phyloP scores from a whole-genome alignment of 1,139 yeast genomes.

The Geotrichum bryndzae region DNA sequence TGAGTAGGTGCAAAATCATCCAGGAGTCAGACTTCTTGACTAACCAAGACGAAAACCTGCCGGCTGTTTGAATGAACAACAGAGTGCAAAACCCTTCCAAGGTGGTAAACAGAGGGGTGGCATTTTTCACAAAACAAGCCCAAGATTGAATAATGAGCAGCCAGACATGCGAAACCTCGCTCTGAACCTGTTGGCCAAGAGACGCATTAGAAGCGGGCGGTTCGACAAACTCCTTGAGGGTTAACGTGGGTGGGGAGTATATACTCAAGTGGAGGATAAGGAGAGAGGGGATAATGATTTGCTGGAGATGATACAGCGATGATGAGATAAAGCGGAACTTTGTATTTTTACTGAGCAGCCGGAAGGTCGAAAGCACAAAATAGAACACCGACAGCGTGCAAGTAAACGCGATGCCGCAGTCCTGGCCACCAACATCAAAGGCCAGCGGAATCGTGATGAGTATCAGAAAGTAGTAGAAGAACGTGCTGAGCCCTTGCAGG shows the following conservation, averaged over 20 bases:
- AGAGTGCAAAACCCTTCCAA: conserved; percentile 91
- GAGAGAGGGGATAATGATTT: conserved; percentile 74
- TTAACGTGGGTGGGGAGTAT: conserved; percentile 36
- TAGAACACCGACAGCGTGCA: conserved; percentile 66
- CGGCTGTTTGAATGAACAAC: conserved; percentile 81
- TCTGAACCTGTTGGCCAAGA: conserved; percentile 8
- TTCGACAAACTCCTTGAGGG: conserved; percentile 17
- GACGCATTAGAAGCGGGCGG: conserved; percentile 5
- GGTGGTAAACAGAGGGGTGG: conserved; percentile 83
- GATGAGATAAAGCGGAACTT: conserved; percentile 50
- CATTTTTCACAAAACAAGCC: conserved; percentile 63
- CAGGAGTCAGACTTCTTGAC: conserved; percentile 67
- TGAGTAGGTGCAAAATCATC: conserved; percentile 68
- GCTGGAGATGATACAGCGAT: conserved; percentile 73
- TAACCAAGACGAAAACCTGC: conserved; percentile 74
- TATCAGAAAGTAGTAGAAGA: conserved; percentile 49
- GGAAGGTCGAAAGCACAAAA: conserved; percentile 64
- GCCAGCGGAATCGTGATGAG: conserved; percentile 85
- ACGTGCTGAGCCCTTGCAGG: conserved; percentile 27
- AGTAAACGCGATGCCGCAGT: conserved; percentile 82
- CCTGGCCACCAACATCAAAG: conserved; percentile 92
- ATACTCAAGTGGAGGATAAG: conserved; percentile 65
- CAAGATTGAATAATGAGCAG: conserved; percentile 49
- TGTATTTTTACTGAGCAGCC: conserved; percentile 49
- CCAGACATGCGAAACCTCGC: conserved; percentile 28